Evolutionary conservation across 495 filamentous ascomycete species (phyloP).

Genomic region (Xylaria telfairii): DNA sequence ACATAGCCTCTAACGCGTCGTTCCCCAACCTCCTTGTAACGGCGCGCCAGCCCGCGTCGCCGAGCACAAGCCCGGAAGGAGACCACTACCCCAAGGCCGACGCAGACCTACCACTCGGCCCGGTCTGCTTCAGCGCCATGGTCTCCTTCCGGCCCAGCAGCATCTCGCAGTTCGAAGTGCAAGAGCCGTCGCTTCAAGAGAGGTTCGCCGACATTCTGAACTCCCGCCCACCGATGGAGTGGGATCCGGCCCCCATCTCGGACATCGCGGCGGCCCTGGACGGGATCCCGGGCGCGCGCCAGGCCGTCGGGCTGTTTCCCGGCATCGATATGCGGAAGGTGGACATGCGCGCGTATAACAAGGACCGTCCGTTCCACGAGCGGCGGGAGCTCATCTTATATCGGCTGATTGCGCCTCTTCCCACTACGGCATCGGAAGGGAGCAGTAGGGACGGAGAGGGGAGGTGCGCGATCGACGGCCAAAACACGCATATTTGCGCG

Average conservation of each 20-base stretch:
- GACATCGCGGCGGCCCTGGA: slow-evolving; percentile 44
- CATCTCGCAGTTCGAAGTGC: slow-evolving; percentile 35
- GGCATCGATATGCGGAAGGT: slow-evolving; percentile 67
- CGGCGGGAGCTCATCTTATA: slow-evolving; percentile 67
- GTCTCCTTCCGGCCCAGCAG: slow-evolving; percentile 60
- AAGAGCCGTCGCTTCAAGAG: slow-evolving; percentile 44
- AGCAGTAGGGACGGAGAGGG: not conserved
- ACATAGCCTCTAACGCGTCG: slow-evolving; percentile 59
- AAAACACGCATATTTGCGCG: slow-evolving; percentile 61
- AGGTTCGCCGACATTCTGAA: slow-evolving; percentile 46
- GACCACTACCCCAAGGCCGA: slow-evolving; percentile 46
- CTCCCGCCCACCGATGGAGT: slow-evolving; percentile 40
- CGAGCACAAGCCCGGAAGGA: slow-evolving; percentile 37
- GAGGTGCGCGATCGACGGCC: slow-evolving; percentile 24
- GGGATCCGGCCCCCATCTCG: slow-evolving; percentile 49
- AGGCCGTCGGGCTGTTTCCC: slow-evolving; percentile 56
- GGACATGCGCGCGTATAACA: slow-evolving; percentile 65
- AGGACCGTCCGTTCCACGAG: slow-evolving; percentile 54
- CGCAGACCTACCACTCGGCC: slow-evolving; percentile 44
- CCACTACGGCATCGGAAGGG: slow-evolving; percentile 17
- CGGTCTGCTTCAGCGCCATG: slow-evolving; percentile 65
- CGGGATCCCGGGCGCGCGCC: slow-evolving; percentile 32
- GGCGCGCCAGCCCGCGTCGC: slow-evolving; percentile 52
- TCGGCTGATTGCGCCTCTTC: slow-evolving; percentile 54
- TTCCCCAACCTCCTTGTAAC: slow-evolving; percentile 68